Evolutionary conservation across 352 stramenopile genomes (phyloP).

Genomic region (Globisporangium emineosum): DNA sequence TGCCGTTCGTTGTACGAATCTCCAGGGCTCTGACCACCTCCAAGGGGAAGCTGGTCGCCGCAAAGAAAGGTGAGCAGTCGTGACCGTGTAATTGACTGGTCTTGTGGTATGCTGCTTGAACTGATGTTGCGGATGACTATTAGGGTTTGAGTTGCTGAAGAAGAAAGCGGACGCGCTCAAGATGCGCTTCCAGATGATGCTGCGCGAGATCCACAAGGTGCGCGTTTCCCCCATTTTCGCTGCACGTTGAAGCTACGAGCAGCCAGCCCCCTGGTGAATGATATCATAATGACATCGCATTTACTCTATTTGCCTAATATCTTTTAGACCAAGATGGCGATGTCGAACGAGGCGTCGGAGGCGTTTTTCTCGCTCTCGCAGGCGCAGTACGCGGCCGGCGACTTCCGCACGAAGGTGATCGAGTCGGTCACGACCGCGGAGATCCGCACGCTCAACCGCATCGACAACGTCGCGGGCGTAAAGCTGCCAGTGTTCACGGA

Average conservation of each 20-base stretch:
- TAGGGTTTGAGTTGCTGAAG: constrained; percentile 86
- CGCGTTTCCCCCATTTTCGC: background rate
- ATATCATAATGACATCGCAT: background rate
- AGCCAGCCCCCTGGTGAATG: background rate
- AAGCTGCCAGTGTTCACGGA: constrained; percentile 98
- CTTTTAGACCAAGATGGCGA: constrained; percentile 86
- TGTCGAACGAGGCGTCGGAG: constrained; percentile 86
- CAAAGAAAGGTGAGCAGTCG: constrained; percentile 71
- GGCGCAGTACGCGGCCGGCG: constrained; percentile 97
- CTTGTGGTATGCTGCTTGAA: background rate
- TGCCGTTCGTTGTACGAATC: background rate
- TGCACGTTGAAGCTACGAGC: constrained; percentile 21
- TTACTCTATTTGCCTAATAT: constrained; percentile 35
- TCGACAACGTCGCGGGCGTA: constrained; percentile 99
- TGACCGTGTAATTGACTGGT: background rate
- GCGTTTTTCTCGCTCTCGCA: constrained; percentile 98
- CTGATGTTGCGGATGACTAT: background rate
- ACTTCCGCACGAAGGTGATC: constrained; percentile 96
- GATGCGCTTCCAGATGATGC: constrained; percentile 90
- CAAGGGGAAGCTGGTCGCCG: constrained; percentile 78
- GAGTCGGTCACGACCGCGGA: constrained; percentile 95
- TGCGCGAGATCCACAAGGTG: constrained; percentile 87
- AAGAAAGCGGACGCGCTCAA: constrained; percentile 99
- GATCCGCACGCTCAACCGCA: constrained; percentile 95
- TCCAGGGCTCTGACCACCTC: constrained; percentile 80